Conservation (phyloP, 139 green algal species). For the Volvox africanus region DNA sequence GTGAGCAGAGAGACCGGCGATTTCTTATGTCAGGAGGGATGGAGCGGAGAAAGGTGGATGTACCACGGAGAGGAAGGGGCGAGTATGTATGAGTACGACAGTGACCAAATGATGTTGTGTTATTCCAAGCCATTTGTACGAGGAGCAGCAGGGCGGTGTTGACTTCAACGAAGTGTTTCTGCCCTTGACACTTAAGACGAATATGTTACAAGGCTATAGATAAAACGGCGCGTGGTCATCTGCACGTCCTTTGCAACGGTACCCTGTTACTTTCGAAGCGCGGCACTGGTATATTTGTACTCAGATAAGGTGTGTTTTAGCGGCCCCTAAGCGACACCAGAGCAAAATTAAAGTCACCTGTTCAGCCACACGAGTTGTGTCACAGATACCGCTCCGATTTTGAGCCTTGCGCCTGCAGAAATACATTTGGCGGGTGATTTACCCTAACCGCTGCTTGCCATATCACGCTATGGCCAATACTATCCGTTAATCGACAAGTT, state of each 20-base stretch:
- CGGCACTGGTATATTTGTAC: neutral
- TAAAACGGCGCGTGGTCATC: neutral
- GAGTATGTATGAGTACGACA: too few species aligned
- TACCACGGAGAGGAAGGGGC: too few species aligned
- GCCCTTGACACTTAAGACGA: neutral
- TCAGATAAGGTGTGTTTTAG: neutral
- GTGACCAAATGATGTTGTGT: too few species aligned
- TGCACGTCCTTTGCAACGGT: too few species aligned
- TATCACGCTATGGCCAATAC: neutral
- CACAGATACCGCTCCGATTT: neutral
- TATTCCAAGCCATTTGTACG: too few species aligned
- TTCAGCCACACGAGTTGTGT: neutral
- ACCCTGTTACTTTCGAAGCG: too few species aligned
- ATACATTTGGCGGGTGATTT: neutral
- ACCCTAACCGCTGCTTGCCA: neutral
- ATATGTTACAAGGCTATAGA: neutral
- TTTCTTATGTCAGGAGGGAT: too few species aligned
- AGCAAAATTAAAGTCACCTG: neutral
- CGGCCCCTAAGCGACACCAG: neutral
- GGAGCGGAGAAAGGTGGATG: too few species aligned
- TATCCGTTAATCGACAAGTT: neutral
- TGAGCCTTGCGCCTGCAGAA: neutral
- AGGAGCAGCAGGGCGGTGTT: too few species aligned
- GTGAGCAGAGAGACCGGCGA: too few species aligned
- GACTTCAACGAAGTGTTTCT: neutral